Evolutionary conservation across 441 rosid species (phyloP).

Genomic region (Erodium texanum): DNA sequence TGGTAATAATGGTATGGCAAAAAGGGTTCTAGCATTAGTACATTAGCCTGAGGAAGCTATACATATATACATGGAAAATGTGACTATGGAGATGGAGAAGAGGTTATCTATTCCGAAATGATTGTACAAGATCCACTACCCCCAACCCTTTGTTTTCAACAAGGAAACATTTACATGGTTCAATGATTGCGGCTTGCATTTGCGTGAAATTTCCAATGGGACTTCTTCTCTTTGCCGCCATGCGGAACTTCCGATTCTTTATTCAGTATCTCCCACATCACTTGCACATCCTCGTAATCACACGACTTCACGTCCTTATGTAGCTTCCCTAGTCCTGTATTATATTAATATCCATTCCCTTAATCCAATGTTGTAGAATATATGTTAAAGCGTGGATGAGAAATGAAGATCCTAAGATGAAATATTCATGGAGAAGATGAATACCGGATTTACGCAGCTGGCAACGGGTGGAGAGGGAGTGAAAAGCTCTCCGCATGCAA

Average conservation of each 20-base stretch:
- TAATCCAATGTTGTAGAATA: too few species aligned
- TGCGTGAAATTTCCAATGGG: not conserved
- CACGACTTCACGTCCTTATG: not conserved
- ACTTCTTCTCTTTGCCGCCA: not conserved
- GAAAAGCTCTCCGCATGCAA: not conserved
- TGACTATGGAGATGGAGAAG: constrained; percentile 5
- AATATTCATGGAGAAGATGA: not conserved
- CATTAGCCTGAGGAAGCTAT: too few species aligned
- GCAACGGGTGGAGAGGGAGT: not conserved
- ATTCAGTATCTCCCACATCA: constrained; percentile 1
- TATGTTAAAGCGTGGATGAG: too few species aligned
- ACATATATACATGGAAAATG: too few species aligned
- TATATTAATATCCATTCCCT: too few species aligned
- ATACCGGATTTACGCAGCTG: not conserved
- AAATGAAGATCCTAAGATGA: too few species aligned
- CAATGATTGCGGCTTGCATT: not conserved
- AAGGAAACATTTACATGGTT: too few species aligned
- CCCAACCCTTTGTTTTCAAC: too few species aligned
- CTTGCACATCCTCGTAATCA: constrained; percentile 1
- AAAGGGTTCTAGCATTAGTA: too few species aligned
- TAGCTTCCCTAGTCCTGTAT: not conserved
- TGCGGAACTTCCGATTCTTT: not conserved
- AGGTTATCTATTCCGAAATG: not conserved
- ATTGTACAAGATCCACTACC: too few species aligned
- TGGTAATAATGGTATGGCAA: too few species aligned